Evolutionary conservation across 345 rosid species (phyloP).

Genomic region (Lepidium africanum): DNA sequence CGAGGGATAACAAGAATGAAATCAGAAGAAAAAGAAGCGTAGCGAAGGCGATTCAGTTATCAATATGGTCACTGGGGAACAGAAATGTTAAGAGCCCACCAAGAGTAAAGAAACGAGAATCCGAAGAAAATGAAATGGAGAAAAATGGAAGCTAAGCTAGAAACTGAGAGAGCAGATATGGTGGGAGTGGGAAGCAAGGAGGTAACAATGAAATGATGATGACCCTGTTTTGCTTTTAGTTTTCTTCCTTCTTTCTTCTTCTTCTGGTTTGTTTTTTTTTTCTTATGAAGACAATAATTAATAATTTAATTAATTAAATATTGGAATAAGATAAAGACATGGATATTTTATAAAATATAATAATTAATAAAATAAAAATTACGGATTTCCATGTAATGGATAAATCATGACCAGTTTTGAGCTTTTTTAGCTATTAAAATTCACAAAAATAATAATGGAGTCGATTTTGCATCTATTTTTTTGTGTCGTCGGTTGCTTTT

Average conservation of each 20-base stretch:
- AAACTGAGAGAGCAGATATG: constrained; percentile 20
- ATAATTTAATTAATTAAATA: background rate
- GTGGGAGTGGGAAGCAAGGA: constrained; percentile 22
- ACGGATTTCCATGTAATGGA: constrained; percentile 2
- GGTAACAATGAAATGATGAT: constrained; percentile 27
- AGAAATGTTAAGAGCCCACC: background rate
- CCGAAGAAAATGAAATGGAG: background rate
- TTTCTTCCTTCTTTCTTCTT: constrained; percentile 8
- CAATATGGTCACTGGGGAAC: background rate
- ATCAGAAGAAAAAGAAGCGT: background rate
- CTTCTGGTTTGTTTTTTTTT: background rate
- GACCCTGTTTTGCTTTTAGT: constrained; percentile 12
- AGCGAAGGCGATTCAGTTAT: constrained; percentile 13
- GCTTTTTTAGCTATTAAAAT: background rate
- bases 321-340: constrained; percentile 4
- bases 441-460: background rate
- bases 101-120: background rate
- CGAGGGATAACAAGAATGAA: background rate
- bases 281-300: background rate
- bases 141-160: constrained; percentile 1
- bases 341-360: background rate
- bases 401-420: background rate
- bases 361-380: background rate
- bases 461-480: background rate
- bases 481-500: background rate